A percentile compares a stretch with the other conserved stretches of the same genome.
phyloP scores from a whole-genome alignment of 257 asterid genomes.

The Eucommia ulmoides region DNA sequence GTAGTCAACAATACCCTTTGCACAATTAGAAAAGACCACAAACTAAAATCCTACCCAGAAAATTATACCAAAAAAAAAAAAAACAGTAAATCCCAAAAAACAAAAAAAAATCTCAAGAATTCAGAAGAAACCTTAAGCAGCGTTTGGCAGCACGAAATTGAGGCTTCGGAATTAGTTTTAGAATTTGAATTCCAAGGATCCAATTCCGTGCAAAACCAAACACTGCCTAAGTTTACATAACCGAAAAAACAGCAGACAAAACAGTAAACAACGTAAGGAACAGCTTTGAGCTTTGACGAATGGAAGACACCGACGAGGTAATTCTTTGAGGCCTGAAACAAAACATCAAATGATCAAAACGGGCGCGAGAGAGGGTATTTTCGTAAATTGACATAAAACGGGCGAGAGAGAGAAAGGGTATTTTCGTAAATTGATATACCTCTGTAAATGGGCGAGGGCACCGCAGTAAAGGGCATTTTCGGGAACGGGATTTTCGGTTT shows the following conservation, averaged over 20 bases:
- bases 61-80: no score
- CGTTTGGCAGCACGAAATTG: no score
- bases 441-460: not conserved
- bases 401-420: not conserved
- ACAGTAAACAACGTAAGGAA: not conserved
- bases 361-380: not conserved
- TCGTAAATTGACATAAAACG: not conserved
- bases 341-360: not conserved
- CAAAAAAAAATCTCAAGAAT: no score
- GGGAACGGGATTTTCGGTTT: not conserved
- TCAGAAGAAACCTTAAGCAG: no score
- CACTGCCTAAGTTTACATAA: no score
- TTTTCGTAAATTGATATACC: not conserved
- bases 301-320: not conserved
- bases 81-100: no score
- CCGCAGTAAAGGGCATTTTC: not conserved
- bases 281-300: not conserved
- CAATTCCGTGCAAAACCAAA: no score
- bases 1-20: no score
- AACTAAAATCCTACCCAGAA: no score
- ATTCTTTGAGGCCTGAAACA: not conserved
- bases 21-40: no score
- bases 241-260: not conserved
- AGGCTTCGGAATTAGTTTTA: no score
- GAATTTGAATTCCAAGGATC: no score